phyloP scores from a whole-genome alignment of 108 stramenopile genomes.

The Bacterosira constricta region DNA sequence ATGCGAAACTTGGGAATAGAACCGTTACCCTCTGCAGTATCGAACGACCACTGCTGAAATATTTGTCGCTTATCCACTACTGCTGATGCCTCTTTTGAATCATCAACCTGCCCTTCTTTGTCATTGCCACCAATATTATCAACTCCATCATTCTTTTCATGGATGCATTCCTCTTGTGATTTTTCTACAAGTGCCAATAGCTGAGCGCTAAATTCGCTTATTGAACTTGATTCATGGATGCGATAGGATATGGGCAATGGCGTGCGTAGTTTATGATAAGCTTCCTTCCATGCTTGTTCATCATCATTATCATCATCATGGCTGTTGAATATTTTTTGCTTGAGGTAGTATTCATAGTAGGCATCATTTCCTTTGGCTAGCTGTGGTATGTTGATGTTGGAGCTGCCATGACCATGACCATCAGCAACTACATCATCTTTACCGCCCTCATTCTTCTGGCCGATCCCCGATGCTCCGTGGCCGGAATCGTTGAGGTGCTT shows the following conservation, averaged over 20 bases:
- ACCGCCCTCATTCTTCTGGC: background rate
- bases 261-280: slow-evolving; percentile 1
- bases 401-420: background rate
- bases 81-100: too few relatives aligned
- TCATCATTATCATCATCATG: background rate
- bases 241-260: slow-evolving; percentile 14
- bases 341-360: slow-evolving; percentile 13
- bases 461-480: slow-evolving; percentile 1
- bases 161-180: too few relatives aligned
- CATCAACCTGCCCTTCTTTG: too few relatives aligned
- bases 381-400: background rate
- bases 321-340: slow-evolving; percentile 3
- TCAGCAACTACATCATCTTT: background rate
- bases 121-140: background rate
- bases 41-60: too few relatives aligned
- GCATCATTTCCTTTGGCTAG: slow-evolving; percentile 7
- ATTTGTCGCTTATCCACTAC: too few relatives aligned
- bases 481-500: slow-evolving; percentile 21
- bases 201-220: slow-evolving; percentile 4
- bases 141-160: too few relatives aligned
- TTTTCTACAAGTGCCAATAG: slow-evolving; percentile 1
- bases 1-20: slow-evolving; percentile 1
- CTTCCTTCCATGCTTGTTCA: slow-evolving; percentile 10
- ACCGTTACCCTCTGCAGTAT: too few relatives aligned
- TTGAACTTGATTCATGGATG: slow-evolving; percentile 11